Evolutionary conservation across 495 filamentous ascomycete genomes (phyloP), one percentile per base, ranked within the genome.

Genomic region (Podospora sp.): DNA sequence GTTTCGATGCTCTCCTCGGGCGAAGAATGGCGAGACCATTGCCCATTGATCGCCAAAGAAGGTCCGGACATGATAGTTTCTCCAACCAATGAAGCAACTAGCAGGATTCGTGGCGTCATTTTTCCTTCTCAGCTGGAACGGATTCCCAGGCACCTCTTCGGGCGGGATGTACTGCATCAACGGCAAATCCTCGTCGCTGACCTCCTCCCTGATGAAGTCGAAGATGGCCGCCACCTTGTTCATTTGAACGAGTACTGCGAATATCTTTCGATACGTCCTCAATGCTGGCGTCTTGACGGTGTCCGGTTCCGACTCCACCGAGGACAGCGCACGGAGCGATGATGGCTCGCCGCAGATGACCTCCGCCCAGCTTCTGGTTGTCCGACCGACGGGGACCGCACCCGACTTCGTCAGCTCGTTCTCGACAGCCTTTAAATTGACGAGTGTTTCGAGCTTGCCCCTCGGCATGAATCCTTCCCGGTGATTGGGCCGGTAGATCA

Each of bases 151-250:
- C 14, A 24, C 12, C 55, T 27, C 18, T 16, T 16, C 29, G 6
- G 55, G 24, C 16, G 25, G 24, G 2, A 25, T 58, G 24, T 58
- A 58, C 14, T 24, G 21, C 24, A 33, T 58, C 24, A 62, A 20
- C 12, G 60, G 60, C 6, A 63, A 21, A 16, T 63, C 60, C 2
- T 12, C 40, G 40, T 63, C 60, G 33, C 20, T 63, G 36, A 63
- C 60, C 0, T 51, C 18, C n/a, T 63, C 3, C 12, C 20, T 20
- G 25, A 63, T 12, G 40, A 63, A 63, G 11, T 63, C 27, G 60
- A 63, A 33, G 60, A 63, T 63, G 1, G 60, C n/a, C 0, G 12
- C 0, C 22, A 27, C 26, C 11, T 26, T 49, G 55, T 33, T 29
- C 55, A 27, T 27, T 11, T 14, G 40, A 46, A 46, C 40, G 16